A percentile compares a stretch with the other conserved stretches of the same genome.
phyloP scores from a whole-genome alignment of 2,329 filamentous ascomycete species.

The Trichoderma brevicompactum region DNA sequence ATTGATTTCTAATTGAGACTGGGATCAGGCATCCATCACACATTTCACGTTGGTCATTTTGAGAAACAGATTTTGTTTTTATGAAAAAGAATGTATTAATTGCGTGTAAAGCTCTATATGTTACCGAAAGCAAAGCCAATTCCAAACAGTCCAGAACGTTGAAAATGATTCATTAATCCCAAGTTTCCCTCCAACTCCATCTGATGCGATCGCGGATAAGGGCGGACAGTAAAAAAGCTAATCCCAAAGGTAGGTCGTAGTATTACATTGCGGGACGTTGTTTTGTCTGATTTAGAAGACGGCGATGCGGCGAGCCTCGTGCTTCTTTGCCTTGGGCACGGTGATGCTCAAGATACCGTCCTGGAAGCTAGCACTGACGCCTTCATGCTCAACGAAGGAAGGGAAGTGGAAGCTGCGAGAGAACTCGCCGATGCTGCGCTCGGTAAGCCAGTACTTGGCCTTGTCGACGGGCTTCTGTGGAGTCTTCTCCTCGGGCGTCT shows the following conservation, averaged over 20 bases:
- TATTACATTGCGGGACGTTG: background rate
- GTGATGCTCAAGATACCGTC: slow-evolving; percentile 67
- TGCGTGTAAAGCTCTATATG: background rate
- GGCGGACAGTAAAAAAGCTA: slow-evolving; percentile 9
- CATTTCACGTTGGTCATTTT: background rate
- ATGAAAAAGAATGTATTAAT: slow-evolving; percentile 10
- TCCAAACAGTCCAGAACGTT: background rate
- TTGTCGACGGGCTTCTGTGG: slow-evolving; percentile 45
- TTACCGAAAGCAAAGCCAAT: background rate
- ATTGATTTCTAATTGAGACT: slow-evolving; percentile 20
- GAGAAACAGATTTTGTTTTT: background rate
- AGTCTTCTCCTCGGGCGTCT: slow-evolving; percentile 32
- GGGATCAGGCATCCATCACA: slow-evolving; percentile 6
- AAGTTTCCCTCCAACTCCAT: slow-evolving; percentile 14
- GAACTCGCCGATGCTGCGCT: slow-evolving; percentile 70
- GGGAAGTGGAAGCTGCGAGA: slow-evolving; percentile 71
- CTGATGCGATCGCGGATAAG: slow-evolving; percentile 9
- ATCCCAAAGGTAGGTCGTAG: slow-evolving; percentile 1
- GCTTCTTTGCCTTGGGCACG: slow-evolving; percentile 69
- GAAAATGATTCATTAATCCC: slow-evolving; percentile 11
- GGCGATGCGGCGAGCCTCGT: slow-evolving; percentile 58
- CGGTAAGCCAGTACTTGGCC: slow-evolving; percentile 71
- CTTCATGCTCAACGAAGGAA: slow-evolving; percentile 63
- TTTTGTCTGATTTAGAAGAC: slow-evolving; percentile 49
- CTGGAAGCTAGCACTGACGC: slow-evolving; percentile 64